Percentiles rank a stretch among this genome's conserved stretches.
Conservation (phyloP, 2,329 filamentous ascomycete genomes). For the Shiraia bambusicola region DNA sequence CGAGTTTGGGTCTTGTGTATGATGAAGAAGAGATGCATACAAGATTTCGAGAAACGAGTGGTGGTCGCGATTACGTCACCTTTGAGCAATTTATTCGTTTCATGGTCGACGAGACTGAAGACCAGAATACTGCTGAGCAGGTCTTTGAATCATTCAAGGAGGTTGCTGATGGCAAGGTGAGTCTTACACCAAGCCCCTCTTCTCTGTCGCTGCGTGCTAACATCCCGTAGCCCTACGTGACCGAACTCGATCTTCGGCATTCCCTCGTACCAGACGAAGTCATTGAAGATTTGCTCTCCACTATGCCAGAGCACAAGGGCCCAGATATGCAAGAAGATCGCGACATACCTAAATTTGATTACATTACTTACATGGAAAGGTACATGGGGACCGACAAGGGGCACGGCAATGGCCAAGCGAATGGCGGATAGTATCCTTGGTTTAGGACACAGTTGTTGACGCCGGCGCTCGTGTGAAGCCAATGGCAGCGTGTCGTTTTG, state of each 20-base stretch:
- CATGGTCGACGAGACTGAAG: conserved; percentile 98
- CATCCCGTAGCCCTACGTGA: conserved; percentile 78
- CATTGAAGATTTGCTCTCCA: conserved; percentile 85
- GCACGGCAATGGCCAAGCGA: conserved; percentile 23
- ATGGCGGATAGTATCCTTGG: conserved; percentile 26
- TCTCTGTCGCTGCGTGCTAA: conserved; percentile 11
- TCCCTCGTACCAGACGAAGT: conserved; percentile 95
- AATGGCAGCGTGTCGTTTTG: neutral
- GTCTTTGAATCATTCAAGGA: conserved; percentile 98
- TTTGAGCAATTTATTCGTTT: conserved; percentile 99
- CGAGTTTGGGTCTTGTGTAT: conserved; percentile 92
- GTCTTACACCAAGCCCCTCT: conserved; percentile 17
- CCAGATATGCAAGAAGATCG: conserved; percentile 85
- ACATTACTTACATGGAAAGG: conserved; percentile 95
- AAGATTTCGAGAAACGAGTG: conserved; percentile 85
- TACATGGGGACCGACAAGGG: conserved; percentile 43
- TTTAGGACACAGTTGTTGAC: conserved; percentile 12
- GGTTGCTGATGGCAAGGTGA: conserved; percentile 89
- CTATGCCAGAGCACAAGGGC: conserved; percentile 81
- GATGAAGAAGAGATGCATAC: conserved; percentile 98
- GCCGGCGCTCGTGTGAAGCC: conserved; percentile 15
- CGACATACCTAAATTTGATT: conserved; percentile 86
- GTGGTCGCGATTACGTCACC: conserved; percentile 75
- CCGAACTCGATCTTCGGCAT: conserved; percentile 93
- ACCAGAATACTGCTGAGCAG: conserved; percentile 97